phyloP scores from a whole-genome alignment of 495 filamentous ascomycete species.

The Aspergillus leporis region DNA sequence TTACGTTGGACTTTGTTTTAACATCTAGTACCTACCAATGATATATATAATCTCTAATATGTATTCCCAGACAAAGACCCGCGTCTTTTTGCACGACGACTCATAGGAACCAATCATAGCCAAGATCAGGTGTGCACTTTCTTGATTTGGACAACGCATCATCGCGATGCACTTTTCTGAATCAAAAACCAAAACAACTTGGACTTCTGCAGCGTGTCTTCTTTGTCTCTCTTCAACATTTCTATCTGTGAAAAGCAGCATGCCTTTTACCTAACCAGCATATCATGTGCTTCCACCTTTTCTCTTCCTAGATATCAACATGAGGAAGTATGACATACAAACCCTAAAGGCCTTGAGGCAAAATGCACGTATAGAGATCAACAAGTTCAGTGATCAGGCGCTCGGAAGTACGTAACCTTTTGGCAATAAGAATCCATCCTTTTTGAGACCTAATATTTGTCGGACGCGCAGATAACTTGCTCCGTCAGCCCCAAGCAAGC shows the following conservation, averaged over 20 bases:
- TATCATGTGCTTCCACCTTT: background rate
- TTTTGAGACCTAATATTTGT: slow-evolving; percentile 2
- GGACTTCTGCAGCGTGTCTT: background rate
- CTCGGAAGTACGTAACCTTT: slow-evolving; percentile 23
- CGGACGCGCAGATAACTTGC: slow-evolving; percentile 26
- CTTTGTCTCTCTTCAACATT: background rate
- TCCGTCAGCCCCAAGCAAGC: slow-evolving; percentile 21
- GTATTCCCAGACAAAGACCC: no score
- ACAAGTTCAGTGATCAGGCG: slow-evolving; percentile 31
- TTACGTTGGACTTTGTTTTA: background rate
- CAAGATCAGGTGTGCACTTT: background rate
- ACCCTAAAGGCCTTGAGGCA: slow-evolving; percentile 39
- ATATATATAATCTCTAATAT: no score
- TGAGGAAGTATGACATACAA: slow-evolving; percentile 41
- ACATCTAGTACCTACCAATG: background rate
- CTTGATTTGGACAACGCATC: background rate
- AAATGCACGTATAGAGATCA: slow-evolving; percentile 29
- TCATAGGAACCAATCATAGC: no score
- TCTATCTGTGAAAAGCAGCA: background rate
- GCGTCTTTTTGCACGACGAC: no score
- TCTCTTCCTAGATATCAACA: slow-evolving; percentile 11
- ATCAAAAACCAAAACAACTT: background rate
- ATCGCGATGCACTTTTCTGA: background rate
- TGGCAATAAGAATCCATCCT: no score
- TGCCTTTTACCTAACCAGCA: background rate